A percentile compares a stretch with the other conserved stretches of the same genome.
Evolutionary conservation across 2,329 filamentous ascomycete species (phyloP).

Genomic region (Alternaria consortialis): DNA sequence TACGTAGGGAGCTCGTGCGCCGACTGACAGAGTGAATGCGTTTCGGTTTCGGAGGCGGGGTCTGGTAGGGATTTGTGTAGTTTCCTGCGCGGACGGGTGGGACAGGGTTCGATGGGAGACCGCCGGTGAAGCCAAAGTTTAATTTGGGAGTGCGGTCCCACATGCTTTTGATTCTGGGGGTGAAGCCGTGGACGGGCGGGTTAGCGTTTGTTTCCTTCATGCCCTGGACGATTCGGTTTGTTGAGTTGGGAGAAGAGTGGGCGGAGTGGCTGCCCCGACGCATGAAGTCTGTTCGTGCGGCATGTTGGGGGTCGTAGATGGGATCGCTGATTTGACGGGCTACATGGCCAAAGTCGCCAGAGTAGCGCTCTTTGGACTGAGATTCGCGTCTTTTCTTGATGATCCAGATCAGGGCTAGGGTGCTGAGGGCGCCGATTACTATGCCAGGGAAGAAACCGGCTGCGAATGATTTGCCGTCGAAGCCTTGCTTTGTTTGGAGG

Average conservation of each 20-base stretch:
- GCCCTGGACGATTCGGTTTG: constrained; percentile 33
- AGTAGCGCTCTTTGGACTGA: constrained; percentile 43
- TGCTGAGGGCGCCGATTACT: constrained; percentile 45
- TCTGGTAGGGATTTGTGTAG: constrained; percentile 45
- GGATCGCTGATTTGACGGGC: constrained; percentile 50
- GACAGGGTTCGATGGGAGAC: constrained; percentile 29
- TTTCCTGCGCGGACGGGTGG: constrained; percentile 41
- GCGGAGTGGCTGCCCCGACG: constrained; percentile 41
- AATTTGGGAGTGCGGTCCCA: constrained; percentile 48
- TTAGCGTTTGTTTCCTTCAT: constrained; percentile 28
- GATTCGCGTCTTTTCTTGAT: constrained; percentile 47
- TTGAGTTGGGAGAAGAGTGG: constrained; percentile 37
- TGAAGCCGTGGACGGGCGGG: constrained; percentile 33
- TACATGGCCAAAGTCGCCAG: constrained; percentile 51
- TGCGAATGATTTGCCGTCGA: constrained; percentile 49
- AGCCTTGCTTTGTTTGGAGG: constrained; percentile 29
- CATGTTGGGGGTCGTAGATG: constrained; percentile 50
- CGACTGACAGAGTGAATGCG: constrained; percentile 27
- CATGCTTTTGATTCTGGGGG: constrained; percentile 46
- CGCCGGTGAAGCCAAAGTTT: constrained; percentile 38
- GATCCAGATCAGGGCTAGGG: constrained; percentile 45
- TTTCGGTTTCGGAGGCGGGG: constrained; percentile 38
- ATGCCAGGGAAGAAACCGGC: constrained; percentile 52
- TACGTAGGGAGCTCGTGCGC: constrained; percentile 26
- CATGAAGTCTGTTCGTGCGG: constrained; percentile 50